Evolutionary conservation across 768 basidiomycete species (phyloP).

Genomic region (Trametes villosa): DNA sequence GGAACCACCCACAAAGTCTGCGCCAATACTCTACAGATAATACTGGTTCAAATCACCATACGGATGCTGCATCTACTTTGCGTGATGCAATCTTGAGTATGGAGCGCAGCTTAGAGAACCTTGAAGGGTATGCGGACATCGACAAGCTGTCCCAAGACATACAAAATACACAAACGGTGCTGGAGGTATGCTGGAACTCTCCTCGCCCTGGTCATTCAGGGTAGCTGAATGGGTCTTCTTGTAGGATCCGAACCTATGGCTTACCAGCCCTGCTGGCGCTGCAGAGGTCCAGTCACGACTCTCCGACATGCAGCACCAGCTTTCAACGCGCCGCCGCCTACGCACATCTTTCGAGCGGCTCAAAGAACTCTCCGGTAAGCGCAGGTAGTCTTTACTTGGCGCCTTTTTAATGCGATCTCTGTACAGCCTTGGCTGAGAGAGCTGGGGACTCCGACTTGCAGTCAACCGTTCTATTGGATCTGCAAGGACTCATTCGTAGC

Average conservation of each 20-base stretch:
- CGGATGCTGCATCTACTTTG: neutral
- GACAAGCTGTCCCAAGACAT: neutral
- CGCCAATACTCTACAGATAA: no score
- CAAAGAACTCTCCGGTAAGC: conserved; percentile 17
- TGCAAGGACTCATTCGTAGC: conserved; percentile 12
- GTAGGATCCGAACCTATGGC: conserved; percentile 11
- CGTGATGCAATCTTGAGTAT: neutral
- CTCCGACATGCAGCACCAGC: conserved; percentile 15
- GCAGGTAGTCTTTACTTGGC: neutral
- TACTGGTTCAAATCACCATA: neutral
- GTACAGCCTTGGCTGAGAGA: conserved; percentile 15
- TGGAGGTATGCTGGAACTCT: conserved; percentile 3
- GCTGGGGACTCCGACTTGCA: conserved; percentile 13
- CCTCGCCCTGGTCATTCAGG: neutral
- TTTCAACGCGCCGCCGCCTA: conserved; percentile 8
- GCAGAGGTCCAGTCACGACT: conserved; percentile 16
- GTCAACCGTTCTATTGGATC: conserved; percentile 15
- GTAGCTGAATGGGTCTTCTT: neutral
- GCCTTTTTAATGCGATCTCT: neutral
- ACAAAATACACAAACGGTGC: neutral
- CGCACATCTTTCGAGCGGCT: conserved; percentile 3
- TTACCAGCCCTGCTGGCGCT: conserved; percentile 12
- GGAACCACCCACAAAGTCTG: no score
- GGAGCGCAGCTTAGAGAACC: neutral
- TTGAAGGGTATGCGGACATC: neutral